These are phyloP conservation scores for Cryptococcus depauperatus DNA, from an alignment of 1,284 basidiomycete species.

Conservation along the genomic window DNA sequence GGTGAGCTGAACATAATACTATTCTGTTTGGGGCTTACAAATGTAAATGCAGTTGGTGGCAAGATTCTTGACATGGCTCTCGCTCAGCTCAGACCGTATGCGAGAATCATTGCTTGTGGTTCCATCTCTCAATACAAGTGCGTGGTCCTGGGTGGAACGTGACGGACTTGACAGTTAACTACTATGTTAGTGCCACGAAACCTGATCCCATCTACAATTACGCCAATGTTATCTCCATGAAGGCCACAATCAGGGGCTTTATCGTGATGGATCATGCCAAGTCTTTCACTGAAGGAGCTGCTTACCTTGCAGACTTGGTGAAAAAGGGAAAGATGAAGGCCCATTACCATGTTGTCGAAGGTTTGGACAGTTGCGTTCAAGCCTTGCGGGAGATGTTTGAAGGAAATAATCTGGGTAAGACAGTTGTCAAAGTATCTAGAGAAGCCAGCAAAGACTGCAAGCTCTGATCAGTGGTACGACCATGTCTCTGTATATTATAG, in stretches of 20 bases:
- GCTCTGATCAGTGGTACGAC: background rate
- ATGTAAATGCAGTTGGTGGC: slow-evolving; percentile 55
- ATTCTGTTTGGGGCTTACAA: background rate
- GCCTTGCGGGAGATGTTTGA: slow-evolving; percentile 63
- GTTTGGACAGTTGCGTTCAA: slow-evolving; percentile 61
- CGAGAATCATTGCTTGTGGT: slow-evolving; percentile 66
- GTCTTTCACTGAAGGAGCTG: slow-evolving; percentile 41
- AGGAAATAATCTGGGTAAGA: slow-evolving; percentile 75
- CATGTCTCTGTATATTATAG: too few relatives aligned
- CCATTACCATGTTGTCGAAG: slow-evolving; percentile 66
- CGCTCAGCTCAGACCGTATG: slow-evolving; percentile 62
- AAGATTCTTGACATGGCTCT: slow-evolving; percentile 65
- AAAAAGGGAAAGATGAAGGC: slow-evolving; percentile 66
- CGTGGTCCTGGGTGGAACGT: slow-evolving; percentile 13
- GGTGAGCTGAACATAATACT: slow-evolving; percentile 40
- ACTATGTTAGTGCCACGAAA: slow-evolving; percentile 16
- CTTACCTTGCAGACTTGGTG: slow-evolving; percentile 51
- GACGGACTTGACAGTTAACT: too few relatives aligned
- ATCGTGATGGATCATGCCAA: slow-evolving; percentile 57
- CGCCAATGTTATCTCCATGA: slow-evolving; percentile 59
- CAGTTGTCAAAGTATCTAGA: slow-evolving; percentile 49
- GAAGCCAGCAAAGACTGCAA: background rate
- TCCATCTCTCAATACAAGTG: slow-evolving; percentile 54
- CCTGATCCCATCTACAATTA: slow-evolving; percentile 43
- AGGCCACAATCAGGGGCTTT: slow-evolving; percentile 74